Conservation (phyloP, 2,329 filamentous ascomycete species). For the Dactylellina sp. region DNA sequence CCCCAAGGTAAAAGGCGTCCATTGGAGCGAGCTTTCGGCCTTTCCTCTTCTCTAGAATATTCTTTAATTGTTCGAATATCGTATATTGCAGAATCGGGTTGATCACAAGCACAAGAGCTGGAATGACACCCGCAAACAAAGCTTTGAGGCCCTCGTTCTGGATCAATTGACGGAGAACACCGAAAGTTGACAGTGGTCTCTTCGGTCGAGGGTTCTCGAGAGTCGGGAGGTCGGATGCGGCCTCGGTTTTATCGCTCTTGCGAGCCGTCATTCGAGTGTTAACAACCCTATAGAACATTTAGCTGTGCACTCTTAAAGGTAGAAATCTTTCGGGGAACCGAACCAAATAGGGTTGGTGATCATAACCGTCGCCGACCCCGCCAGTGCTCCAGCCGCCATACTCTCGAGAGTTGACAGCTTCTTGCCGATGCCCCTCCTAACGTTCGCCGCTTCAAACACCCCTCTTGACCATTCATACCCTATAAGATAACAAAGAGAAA, state of each 20-base stretch:
- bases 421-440: constrained; percentile 69
- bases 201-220: constrained; percentile 62
- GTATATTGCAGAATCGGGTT: constrained; percentile 99
- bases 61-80: constrained; percentile 98
- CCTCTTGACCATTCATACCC: constrained; percentile 96
- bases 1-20: constrained; percentile 90
- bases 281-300: constrained; percentile 70
- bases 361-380: constrained; percentile 91
- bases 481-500: constrained; percentile 61
- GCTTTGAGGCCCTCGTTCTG: constrained; percentile 84
- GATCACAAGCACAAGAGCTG: constrained; percentile 91
- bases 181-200: constrained; percentile 78
- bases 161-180: constrained; percentile 82
- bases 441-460: constrained; percentile 83
- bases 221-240: constrained; percentile 60
- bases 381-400: constrained; percentile 94
- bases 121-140: constrained; percentile 91
- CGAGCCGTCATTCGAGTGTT: constrained; percentile 98
- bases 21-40: constrained; percentile 78
- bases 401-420: constrained; percentile 91
- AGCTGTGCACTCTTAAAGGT: neutral
- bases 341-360: constrained; percentile 97
- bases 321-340: neutral
- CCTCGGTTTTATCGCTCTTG: constrained; percentile 69
- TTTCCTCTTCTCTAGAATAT: constrained; percentile 79